A percentile compares a stretch with the other conserved stretches of the same genome.
These are phyloP conservation scores for Globisporangium mamillatum DNA, from an alignment of 352 stramenopile genomes.

Conservation along the genomic window DNA sequence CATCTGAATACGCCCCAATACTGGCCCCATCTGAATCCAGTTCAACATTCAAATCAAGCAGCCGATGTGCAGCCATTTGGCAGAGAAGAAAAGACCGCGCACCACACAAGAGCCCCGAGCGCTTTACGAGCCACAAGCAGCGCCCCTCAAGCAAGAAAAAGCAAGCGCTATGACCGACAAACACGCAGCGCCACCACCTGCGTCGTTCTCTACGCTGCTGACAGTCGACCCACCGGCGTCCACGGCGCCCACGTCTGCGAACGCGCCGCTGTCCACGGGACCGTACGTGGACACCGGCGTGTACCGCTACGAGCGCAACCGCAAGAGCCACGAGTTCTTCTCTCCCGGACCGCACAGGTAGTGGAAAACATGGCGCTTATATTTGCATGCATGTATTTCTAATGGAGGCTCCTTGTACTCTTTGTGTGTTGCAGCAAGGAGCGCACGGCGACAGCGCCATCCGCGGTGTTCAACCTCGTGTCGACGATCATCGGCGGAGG, in stretches of 20 bases:
- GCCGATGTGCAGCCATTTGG: conserved; percentile 1
- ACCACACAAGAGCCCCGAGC: not conserved
- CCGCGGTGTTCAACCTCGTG: conserved; percentile 84
- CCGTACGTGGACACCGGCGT: conserved; percentile 60
- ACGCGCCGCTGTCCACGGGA: conserved; percentile 2
- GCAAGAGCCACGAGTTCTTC: conserved; percentile 75
- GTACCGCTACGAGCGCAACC: conserved; percentile 75
- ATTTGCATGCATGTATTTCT: not conserved
- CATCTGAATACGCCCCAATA: not conserved
- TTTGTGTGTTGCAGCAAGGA: conserved; percentile 22
- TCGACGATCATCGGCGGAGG: conserved; percentile 88
- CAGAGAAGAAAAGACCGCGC: not conserved
- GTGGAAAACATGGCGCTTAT: not conserved
- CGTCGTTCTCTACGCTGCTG: not conserved
- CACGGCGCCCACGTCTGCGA: conserved; percentile 3
- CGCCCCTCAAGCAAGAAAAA: not conserved
- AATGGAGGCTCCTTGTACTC: not conserved
- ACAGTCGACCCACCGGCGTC: conserved; percentile 1
- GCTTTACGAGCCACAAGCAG: not conserved
- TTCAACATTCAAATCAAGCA: not conserved
- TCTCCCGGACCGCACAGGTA: conserved; percentile 60
- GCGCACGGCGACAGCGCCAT: conserved; percentile 65
- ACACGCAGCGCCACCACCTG: not conserved
- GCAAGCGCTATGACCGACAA: not conserved
- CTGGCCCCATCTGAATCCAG: not conserved